Conservation (phyloP, 2,329 filamentous ascomycete species). For the Aureobasidium sp. region DNA sequence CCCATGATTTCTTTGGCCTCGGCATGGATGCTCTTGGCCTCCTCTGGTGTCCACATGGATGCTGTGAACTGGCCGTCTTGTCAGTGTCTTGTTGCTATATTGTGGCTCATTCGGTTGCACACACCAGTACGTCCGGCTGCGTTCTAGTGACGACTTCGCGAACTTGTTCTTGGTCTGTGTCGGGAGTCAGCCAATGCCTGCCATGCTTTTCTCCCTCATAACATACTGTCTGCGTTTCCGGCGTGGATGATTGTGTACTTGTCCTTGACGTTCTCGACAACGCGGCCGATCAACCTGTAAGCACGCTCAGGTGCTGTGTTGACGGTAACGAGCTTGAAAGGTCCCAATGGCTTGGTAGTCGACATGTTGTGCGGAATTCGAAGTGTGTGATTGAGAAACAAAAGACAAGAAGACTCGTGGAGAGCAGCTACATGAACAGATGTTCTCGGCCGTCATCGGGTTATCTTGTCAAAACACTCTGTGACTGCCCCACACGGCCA, state of each 20-base stretch:
- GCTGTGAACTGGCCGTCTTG: slow-evolving; percentile 48
- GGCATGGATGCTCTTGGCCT: slow-evolving; percentile 40
- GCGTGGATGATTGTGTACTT: slow-evolving; percentile 56
- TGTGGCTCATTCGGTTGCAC: slow-evolving; percentile 14
- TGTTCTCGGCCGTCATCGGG: slow-evolving; percentile 9
- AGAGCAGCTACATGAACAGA: background rate
- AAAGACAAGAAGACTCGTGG: background rate
- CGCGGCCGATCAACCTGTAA: slow-evolving; percentile 53
- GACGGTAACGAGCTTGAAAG: slow-evolving; percentile 59
- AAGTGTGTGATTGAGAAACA: slow-evolving; percentile 5
- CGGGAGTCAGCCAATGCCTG: background rate
- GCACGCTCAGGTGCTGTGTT: slow-evolving; percentile 62
- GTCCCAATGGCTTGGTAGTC: slow-evolving; percentile 34
- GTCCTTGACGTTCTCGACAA: slow-evolving; percentile 56
- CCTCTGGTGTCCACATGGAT: slow-evolving; percentile 51
- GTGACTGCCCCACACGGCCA: slow-evolving; percentile 10
- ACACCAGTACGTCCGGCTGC: slow-evolving; percentile 50
- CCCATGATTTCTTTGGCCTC: slow-evolving; percentile 38
- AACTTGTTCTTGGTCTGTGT: slow-evolving; percentile 49
- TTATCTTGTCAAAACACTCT: slow-evolving; percentile 3
- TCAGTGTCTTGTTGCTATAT: background rate
- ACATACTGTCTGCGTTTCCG: slow-evolving; percentile 54
- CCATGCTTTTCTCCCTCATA: too few relatives aligned
- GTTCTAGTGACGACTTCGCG: slow-evolving; percentile 45
- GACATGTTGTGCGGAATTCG: slow-evolving; percentile 6